A percentile compares a stretch with the other conserved stretches of the same genome.
phyloP scores from a whole-genome alignment of 2,329 filamentous ascomycete genomes.

The Ascocoryne sarcoides region DNA sequence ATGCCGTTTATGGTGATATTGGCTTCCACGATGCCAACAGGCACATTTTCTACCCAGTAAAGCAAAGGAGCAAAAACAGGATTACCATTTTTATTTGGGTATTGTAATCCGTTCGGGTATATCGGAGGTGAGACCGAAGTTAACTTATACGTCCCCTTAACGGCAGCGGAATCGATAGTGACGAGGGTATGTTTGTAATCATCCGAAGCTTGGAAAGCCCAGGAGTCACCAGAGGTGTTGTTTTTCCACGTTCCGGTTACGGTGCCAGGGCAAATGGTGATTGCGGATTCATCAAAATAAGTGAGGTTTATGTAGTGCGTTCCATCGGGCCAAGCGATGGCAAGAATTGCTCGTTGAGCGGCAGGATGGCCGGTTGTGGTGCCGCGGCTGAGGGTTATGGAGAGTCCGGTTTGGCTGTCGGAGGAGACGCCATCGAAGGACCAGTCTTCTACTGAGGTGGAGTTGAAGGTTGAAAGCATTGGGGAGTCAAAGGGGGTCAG shows the following conservation, averaged over 20 bases:
- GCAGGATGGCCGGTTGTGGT: neutral
- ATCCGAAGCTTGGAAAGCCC: neutral
- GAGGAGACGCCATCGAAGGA: neutral
- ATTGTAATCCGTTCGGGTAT: neutral
- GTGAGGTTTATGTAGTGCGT: neutral
- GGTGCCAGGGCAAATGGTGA: neutral
- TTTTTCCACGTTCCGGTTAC: neutral
- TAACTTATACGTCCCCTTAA: neutral
- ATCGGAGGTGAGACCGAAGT: neutral
- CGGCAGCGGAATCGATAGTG: neutral
- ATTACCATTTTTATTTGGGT: neutral
- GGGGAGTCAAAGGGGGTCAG: neutral
- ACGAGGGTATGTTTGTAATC: neutral
- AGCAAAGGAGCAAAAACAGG: neutral
- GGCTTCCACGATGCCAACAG: neutral
- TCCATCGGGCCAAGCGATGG: neutral
- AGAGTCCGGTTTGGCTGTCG: neutral
- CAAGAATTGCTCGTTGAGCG: neutral
- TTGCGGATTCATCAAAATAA: neutral
- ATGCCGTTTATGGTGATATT: neutral
- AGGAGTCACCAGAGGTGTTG: neutral
- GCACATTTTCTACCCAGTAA: neutral
- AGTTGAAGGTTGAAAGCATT: neutral
- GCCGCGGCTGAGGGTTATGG: neutral
- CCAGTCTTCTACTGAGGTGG: neutral